phyloP scores from a whole-genome alignment of 129 eudicot species.

The Glebionis coronaria region DNA sequence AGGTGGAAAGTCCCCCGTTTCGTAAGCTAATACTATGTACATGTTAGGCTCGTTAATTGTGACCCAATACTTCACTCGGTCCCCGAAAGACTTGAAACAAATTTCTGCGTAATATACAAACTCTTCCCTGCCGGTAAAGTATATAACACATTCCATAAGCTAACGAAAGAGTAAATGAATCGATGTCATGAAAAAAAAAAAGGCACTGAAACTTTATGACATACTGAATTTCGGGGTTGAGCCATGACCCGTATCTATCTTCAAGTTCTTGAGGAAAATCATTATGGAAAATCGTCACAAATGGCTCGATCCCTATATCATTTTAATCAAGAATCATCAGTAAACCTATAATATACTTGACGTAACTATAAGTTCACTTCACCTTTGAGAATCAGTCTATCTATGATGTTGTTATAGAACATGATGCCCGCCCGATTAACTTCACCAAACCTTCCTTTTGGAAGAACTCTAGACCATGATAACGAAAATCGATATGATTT shows the following conservation, averaged over 20 bases:
- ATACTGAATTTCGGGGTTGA: constrained; percentile 72
- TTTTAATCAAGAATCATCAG: constrained; percentile 5
- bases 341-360: neutral
- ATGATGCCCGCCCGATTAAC: constrained; percentile 51
- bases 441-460: constrained; percentile 68
- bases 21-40: constrained; percentile 38
- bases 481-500: constrained; percentile 72
- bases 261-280: constrained; percentile 81
- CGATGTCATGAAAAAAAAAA: neutral
- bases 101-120: constrained; percentile 52
- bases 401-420: constrained; percentile 60
- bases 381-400: constrained; percentile 61
- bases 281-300: constrained; percentile 68
- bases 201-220: constrained; percentile 6
- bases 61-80: constrained; percentile 74
- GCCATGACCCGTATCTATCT: constrained; percentile 75
- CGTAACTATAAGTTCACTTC: neutral
- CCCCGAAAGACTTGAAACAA: constrained; percentile 70
- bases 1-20: constrained; percentile 51
- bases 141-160: neutral
- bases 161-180: neutral
- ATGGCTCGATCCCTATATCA: constrained; percentile 61
- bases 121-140: constrained; percentile 58
- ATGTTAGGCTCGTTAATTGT: constrained; percentile 84
- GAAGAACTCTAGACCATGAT: constrained; percentile 87